phyloP scores from a whole-genome alignment of 2,329 filamentous ascomycete species.

The Hymenoscyphus infarciens region DNA sequence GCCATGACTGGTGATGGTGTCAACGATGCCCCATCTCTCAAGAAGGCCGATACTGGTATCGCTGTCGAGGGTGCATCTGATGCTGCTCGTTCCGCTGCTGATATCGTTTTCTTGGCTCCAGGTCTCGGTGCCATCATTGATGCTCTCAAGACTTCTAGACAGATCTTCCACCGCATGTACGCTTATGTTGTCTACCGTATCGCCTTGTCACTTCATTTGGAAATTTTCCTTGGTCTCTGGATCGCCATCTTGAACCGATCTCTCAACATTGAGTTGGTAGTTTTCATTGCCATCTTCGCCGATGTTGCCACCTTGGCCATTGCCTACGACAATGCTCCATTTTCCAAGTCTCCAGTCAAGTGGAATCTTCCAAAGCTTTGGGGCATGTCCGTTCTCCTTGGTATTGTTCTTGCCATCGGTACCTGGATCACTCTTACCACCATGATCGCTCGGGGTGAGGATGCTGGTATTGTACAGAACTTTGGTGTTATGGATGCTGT shows the following conservation, averaged over 20 bases:
- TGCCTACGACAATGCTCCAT: slow-evolving; percentile 89
- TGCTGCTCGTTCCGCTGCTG: slow-evolving; percentile 83
- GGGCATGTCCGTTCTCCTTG: slow-evolving; percentile 85
- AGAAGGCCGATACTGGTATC: slow-evolving; percentile 96
- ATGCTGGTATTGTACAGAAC: slow-evolving; percentile 87
- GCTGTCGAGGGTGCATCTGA: slow-evolving; percentile 90
- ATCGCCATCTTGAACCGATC: slow-evolving; percentile 82
- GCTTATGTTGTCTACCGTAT: slow-evolving; percentile 95
- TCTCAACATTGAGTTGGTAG: slow-evolving; percentile 81
- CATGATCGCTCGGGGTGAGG: slow-evolving; percentile 64
- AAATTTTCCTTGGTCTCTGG: slow-evolving; percentile 89
- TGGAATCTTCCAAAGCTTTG: slow-evolving; percentile 94
- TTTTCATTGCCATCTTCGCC: slow-evolving; percentile 93
- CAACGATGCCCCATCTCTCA: slow-evolving; percentile 88
- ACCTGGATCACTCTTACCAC: slow-evolving; percentile 89
- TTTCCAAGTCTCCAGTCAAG: slow-evolving; percentile 81
- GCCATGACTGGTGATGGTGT: slow-evolving; percentile 97
- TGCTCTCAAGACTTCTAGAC: slow-evolving; percentile 85
- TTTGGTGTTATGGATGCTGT: slow-evolving; percentile 78
- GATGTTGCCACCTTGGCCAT: slow-evolving; percentile 90
- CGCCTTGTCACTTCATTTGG: slow-evolving; percentile 83
- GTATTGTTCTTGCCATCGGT: slow-evolving; percentile 74
- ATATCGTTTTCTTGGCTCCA: slow-evolving; percentile 90
- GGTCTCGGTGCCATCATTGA: slow-evolving; percentile 91
- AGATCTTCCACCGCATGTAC: slow-evolving; percentile 97